Percentiles rank a stretch among this genome's conserved stretches.
phyloP scores from a whole-genome alignment of 305 asterid species.

The Plantago coronopus region DNA sequence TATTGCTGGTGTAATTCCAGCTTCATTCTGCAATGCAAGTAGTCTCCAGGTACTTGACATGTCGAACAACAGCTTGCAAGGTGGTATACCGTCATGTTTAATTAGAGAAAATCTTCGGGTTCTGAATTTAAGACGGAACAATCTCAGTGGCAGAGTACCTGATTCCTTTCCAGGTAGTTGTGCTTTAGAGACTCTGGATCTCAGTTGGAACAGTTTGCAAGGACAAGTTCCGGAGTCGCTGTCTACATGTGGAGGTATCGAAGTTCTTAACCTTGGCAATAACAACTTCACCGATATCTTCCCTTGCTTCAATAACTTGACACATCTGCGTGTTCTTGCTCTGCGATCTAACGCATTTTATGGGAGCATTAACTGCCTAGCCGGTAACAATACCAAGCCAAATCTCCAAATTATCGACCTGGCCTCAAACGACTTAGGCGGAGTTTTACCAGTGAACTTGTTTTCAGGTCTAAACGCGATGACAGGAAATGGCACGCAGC shows the following conservation, averaged over 20 bases:
- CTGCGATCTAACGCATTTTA: slow-evolving; percentile 23
- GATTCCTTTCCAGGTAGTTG: neutral
- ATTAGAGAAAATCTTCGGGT: slow-evolving; percentile 24
- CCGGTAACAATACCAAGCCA: neutral
- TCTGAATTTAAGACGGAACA: slow-evolving; percentile 44
- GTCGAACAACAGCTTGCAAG: slow-evolving; percentile 38
- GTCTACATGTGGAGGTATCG: slow-evolving; percentile 27
- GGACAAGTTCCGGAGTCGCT: slow-evolving; percentile 35
- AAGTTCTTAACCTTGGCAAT: slow-evolving; percentile 34
- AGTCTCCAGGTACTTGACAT: slow-evolving; percentile 35
- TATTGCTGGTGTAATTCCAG: slow-evolving; percentile 35
- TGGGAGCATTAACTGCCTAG: slow-evolving; percentile 27
- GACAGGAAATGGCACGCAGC: slow-evolving; percentile 7
- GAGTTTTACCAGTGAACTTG: neutral
- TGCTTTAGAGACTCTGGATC: slow-evolving; percentile 4
- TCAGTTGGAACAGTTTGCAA: slow-evolving; percentile 25
- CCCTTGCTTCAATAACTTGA: slow-evolving; percentile 17
- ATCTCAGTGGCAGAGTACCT: slow-evolving; percentile 30
- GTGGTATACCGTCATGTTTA: slow-evolving; percentile 47
- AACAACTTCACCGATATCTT: slow-evolving; percentile 29
- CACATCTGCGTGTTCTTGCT: slow-evolving; percentile 13
- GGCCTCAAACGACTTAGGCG: slow-evolving; percentile 2
- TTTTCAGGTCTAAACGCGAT: slow-evolving; percentile 12
- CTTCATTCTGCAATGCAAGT: slow-evolving; percentile 42
- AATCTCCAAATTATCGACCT: slow-evolving; percentile 6